Evolutionary conservation across 2,329 filamentous ascomycete genomes (phyloP), one percentile per base, ranked within the genome.

Genomic region (Biscogniauxia marginata): DNA sequence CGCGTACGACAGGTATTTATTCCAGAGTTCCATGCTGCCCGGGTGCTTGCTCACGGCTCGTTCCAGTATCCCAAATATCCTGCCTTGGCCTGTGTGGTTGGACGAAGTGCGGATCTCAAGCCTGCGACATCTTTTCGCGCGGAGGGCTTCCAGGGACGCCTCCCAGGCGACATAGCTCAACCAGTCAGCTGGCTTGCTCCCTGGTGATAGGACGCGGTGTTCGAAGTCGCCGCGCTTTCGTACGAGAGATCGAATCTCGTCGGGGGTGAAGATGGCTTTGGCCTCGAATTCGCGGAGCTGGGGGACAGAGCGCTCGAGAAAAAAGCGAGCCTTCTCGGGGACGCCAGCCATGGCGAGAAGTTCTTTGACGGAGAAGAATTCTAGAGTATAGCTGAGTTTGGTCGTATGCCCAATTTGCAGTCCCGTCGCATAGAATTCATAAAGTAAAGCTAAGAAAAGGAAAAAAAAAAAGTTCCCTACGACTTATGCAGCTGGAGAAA

Each of bases 321-420:
- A 97, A 76, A 93, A 98, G 56, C 93, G 90, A 54, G 93, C 95
- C 76, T 97, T 98, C 70, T 98, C 95, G 61, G 90, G 88, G 56
- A 95, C 88, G 45, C 86, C 88, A 1, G 92, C 84, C 91, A 96
- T 96, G 57, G 47, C 64, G 20, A 21, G 6, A 7, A 51, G 3
- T 13, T 55, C 13, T 23, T 6, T 18, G 5, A 16, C 20, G 19
- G 13, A 6, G n/a, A 18, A 22, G n/a, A 34, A 24, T 47, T n/a
- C 8, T 34, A 8, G 30, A 34, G 30, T 13, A 3, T 8, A 5
- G 30, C 30, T 11, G 11, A 34, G 30, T 13, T 34, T 34, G 8
- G 30, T 34, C 16, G 11, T 34, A 13, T 34, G 30, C n/a, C n/a
- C 9, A 39, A 16, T 3, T 39, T 39, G 30, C n/a, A 39, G 1